Conservation (phyloP, 2,329 filamentous ascomycete genomes). For the Colletotrichum navitas region DNA sequence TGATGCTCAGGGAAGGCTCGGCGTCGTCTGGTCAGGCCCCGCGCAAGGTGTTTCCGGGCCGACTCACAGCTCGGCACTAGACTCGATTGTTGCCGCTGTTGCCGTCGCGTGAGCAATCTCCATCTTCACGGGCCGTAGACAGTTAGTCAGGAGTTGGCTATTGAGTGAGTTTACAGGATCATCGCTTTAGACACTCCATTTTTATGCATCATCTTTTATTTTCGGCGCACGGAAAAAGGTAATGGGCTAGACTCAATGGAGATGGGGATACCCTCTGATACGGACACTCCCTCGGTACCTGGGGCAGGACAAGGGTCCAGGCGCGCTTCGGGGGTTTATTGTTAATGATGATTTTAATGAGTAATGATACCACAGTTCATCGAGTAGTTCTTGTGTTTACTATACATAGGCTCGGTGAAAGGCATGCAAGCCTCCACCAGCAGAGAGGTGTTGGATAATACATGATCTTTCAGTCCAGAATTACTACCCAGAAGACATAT, state of each 20-base stretch:
- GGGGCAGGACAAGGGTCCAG: slow-evolving; percentile 14
- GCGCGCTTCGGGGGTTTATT: slow-evolving; percentile 28
- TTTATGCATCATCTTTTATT: neutral
- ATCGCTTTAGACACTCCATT: slow-evolving; percentile 21
- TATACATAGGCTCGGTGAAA: neutral
- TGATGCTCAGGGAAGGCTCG: slow-evolving; percentile 63
- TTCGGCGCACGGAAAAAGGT: slow-evolving; percentile 28
- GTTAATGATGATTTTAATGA: slow-evolving; percentile 42
- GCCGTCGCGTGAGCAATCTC: slow-evolving; percentile 49
- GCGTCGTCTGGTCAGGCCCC: slow-evolving; percentile 75
- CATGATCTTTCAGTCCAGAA: neutral
- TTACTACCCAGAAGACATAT: neutral
- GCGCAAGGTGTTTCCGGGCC: slow-evolving; percentile 64
- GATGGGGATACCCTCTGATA: slow-evolving; percentile 39
- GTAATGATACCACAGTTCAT: slow-evolving; percentile 41
- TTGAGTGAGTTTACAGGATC: slow-evolving; percentile 10
- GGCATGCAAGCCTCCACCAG: neutral
- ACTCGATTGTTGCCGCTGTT: slow-evolving; percentile 74
- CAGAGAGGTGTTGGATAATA: slow-evolving; percentile 16
- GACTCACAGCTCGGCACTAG: slow-evolving; percentile 75
- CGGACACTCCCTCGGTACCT: slow-evolving; percentile 27
- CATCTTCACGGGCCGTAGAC: slow-evolving; percentile 10
- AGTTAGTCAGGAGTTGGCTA: neutral
- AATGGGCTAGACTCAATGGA: slow-evolving; percentile 27
- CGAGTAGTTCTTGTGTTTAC: neutral